Evolutionary conservation across 2,329 filamentous ascomycete species (phyloP).

Genomic region (Cryphonectria parasitica): DNA sequence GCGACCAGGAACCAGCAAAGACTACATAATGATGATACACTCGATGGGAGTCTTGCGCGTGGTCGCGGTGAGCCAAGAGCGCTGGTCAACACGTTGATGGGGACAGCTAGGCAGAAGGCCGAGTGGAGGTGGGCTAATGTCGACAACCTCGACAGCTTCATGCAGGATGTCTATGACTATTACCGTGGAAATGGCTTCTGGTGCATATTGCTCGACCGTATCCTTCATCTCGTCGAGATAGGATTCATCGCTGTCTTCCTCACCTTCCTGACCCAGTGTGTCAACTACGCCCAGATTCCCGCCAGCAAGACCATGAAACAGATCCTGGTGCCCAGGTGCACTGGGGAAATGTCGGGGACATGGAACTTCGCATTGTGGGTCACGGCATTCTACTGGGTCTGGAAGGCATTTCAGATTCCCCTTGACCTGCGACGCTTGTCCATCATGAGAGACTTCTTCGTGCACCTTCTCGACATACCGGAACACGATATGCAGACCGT

Average conservation of each 20-base stretch:
- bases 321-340: slow-evolving; percentile 73
- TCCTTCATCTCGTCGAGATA: slow-evolving; percentile 76
- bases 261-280: slow-evolving; percentile 82
- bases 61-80: slow-evolving; percentile 37
- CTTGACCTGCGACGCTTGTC: slow-evolving; percentile 73
- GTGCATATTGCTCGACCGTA: slow-evolving; percentile 77
- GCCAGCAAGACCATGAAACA: slow-evolving; percentile 62
- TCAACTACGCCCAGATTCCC: slow-evolving; percentile 77
- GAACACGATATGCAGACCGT: slow-evolving; percentile 88
- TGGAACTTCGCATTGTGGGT: slow-evolving; percentile 83
- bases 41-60: slow-evolving; percentile 30
- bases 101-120: slow-evolving; percentile 69
- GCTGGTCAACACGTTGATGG: slow-evolving; percentile 35
- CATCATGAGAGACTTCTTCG: slow-evolving; percentile 84
- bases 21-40: slow-evolving; percentile 47
- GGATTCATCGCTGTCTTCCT: slow-evolving; percentile 81
- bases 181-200: slow-evolving; percentile 81
- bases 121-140: slow-evolving; percentile 95
- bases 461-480: slow-evolving; percentile 79
- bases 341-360: slow-evolving; percentile 70
- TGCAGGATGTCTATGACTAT: slow-evolving; percentile 84
- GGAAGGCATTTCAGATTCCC: slow-evolving; percentile 74
- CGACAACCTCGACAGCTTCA: slow-evolving; percentile 84
- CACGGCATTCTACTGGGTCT: slow-evolving; percentile 84
- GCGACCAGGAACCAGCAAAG: slow-evolving; percentile 55